Evolutionary conservation across 208 protist species (phyloP).

Genomic region (Trypanosoma cruzi): DNA sequence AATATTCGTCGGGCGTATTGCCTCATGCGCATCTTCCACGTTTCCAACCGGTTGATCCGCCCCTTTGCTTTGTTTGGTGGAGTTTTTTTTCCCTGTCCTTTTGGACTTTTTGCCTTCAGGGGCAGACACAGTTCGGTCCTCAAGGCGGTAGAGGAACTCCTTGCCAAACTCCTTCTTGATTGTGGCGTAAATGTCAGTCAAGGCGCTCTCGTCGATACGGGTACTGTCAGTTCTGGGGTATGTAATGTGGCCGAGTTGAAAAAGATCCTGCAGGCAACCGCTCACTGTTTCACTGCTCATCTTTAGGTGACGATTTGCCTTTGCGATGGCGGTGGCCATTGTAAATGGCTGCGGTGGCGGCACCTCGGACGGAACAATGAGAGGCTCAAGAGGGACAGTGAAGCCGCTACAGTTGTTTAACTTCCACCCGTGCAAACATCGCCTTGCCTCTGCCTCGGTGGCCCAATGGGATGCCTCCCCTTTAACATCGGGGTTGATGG

Average conservation of each 20-base stretch:
- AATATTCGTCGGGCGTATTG: constrained; percentile 91
- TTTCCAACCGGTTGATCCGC: constrained; percentile 38
- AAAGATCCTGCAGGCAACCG: constrained; percentile 84
- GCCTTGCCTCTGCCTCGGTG: constrained; percentile 19
- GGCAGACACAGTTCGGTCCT: constrained; percentile 32
- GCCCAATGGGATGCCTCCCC: constrained; percentile 14
- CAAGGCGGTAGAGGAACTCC: constrained; percentile 87
- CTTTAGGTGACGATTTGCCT: constrained; percentile 83
- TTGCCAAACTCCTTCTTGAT: constrained; percentile 98
- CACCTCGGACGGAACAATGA: constrained; percentile 38
- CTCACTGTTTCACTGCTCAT: constrained; percentile 80
- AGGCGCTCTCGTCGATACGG: constrained; percentile 91
- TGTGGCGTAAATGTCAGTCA: constrained; percentile 98
- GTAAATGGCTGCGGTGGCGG: constrained; percentile 82
- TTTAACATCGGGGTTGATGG: constrained; percentile 26
- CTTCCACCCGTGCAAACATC: constrained; percentile 31
- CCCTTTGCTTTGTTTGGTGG: constrained; percentile 9
- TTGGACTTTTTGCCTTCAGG: constrained; percentile 94
- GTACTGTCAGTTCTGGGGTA: constrained; percentile 91
- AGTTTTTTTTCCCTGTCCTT: constrained; percentile 89
- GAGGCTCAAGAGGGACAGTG: constrained; percentile 26
- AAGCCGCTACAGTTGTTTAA: constrained; percentile 23
- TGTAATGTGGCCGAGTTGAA: constrained; percentile 91
- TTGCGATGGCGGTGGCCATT: constrained; percentile 88
- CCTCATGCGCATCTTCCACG: constrained; percentile 92